Conservation (phyloP, 768 basidiomycete genomes). For the Tulasnella sp. region DNA sequence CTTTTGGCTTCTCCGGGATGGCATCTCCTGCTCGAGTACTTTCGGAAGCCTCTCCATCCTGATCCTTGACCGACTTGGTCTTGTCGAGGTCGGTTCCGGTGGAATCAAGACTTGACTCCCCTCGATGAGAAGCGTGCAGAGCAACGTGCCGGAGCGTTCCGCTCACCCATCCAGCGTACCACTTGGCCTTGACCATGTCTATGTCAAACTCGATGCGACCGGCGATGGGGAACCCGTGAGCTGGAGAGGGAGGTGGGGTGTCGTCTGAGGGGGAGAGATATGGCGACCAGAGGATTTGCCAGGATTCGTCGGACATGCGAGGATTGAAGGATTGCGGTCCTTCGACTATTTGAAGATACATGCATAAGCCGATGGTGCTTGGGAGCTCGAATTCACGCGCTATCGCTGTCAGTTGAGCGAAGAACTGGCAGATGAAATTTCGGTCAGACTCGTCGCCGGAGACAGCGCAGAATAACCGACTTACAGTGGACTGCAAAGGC, state of each 20-base stretch:
- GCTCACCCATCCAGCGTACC: constrained; percentile 62
- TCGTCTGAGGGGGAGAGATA: constrained; percentile 34
- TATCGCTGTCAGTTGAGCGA: constrained; percentile 66
- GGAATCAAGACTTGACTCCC: neutral
- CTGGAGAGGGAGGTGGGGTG: constrained; percentile 28
- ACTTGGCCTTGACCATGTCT: constrained; percentile 63
- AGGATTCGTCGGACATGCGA: constrained; percentile 69
- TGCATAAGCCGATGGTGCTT: constrained; percentile 62
- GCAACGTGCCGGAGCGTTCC: constrained; percentile 2
- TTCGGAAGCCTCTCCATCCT: constrained; percentile 1
- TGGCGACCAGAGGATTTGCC: constrained; percentile 64
- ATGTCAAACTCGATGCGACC: constrained; percentile 85
- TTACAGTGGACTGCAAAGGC: constrained; percentile 67
- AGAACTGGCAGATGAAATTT: constrained; percentile 44
- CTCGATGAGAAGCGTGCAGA: neutral
- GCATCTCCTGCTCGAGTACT: neutral
- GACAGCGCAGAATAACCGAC: neutral
- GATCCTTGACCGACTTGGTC: neutral
- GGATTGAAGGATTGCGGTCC: constrained; percentile 51
- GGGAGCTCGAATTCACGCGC: constrained; percentile 78
- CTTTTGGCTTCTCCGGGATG: neutral
- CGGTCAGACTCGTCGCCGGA: constrained; percentile 21
- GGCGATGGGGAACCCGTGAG: constrained; percentile 48
- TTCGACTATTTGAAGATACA: constrained; percentile 64
- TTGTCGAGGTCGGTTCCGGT: neutral